These are phyloP conservation scores for Zygotorulaspora mrakii DNA, from an alignment of 1,139 yeast species.

Conservation along the genomic window DNA sequence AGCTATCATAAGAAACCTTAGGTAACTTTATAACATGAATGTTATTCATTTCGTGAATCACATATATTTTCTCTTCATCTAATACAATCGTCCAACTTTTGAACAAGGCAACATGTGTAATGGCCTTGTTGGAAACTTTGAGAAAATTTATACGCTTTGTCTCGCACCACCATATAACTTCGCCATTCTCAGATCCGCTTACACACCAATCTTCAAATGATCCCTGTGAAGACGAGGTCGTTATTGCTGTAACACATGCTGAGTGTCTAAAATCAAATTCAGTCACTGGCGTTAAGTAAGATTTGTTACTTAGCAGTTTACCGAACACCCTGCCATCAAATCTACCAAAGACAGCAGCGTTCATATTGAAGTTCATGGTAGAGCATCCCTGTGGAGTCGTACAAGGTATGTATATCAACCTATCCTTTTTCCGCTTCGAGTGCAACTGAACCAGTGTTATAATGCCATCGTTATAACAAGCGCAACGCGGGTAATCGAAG, in stretches of 20 bases:
- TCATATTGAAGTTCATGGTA: constrained; percentile 36
- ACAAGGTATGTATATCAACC: constrained; percentile 38
- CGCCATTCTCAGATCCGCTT: constrained; percentile 44
- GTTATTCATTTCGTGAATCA: constrained; percentile 23
- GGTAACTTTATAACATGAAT: constrained; percentile 25
- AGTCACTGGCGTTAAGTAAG: constrained; percentile 39
- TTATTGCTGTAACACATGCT: constrained; percentile 40
- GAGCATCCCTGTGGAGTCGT: constrained; percentile 41
- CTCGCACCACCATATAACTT: constrained; percentile 39
- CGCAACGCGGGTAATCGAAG: constrained; percentile 38
- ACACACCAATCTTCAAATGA: constrained; percentile 37
- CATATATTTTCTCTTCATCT: constrained; percentile 25
- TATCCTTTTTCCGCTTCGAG: constrained; percentile 29
- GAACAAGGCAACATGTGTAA: constrained; percentile 28
- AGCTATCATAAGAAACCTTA: constrained; percentile 5
- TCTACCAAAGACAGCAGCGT: constrained; percentile 43
- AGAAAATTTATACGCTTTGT: constrained; percentile 28
- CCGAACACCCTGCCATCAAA: constrained; percentile 45
- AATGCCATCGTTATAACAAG: constrained; percentile 39
- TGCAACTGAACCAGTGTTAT: constrained; percentile 37
- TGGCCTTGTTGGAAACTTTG: constrained; percentile 26
- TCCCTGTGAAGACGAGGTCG: constrained; percentile 25
- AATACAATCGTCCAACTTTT: constrained; percentile 31
- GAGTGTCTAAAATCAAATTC: constrained; percentile 37
- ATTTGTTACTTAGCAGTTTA: constrained; percentile 39